Evolutionary conservation across 106 monocot species (phyloP).

Genomic region (Iris macrosiphon): DNA sequence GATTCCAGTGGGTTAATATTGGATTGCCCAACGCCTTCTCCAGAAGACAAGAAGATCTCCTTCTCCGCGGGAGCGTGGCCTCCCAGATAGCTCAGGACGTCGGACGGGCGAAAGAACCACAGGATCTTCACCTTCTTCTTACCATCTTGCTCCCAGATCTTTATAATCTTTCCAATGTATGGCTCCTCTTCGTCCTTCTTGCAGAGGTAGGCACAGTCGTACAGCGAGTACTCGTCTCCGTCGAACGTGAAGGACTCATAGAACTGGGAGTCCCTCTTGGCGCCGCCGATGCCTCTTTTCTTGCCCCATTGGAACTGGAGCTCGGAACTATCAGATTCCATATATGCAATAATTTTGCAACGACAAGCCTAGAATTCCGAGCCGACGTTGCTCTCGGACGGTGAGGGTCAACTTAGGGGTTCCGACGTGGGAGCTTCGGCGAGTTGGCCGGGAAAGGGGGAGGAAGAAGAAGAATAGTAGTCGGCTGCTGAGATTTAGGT

Average conservation of each 20-base stretch:
- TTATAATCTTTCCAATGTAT: slow-evolving; percentile 70
- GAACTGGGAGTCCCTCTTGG: slow-evolving; percentile 36
- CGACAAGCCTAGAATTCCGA: too few relatives aligned
- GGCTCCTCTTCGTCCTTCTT: slow-evolving; percentile 37
- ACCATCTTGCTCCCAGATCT: slow-evolving; percentile 63
- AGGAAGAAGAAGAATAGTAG: too few relatives aligned
- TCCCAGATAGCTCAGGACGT: slow-evolving; percentile 38
- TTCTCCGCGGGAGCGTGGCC: slow-evolving; percentile 33
- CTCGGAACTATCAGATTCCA: slow-evolving; percentile 12
- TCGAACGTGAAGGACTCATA: slow-evolving; percentile 65
- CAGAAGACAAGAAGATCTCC: slow-evolving; percentile 71
- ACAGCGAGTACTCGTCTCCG: slow-evolving; percentile 40
- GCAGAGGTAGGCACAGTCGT: slow-evolving; percentile 62
- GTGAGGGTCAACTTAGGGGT: too few relatives aligned
- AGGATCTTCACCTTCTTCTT: slow-evolving; percentile 45
- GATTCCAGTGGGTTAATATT: slow-evolving; percentile 78
- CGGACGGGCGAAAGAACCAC: slow-evolving; percentile 65
- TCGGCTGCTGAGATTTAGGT: too few relatives aligned
- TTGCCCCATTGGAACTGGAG: slow-evolving; percentile 54
- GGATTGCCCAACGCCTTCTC: slow-evolving; percentile 48
- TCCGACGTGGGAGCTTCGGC: too few relatives aligned
- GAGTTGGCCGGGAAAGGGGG: too few relatives aligned
- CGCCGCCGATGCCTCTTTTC: slow-evolving; percentile 32
- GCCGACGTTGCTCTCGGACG: too few relatives aligned
- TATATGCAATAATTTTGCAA: too few relatives aligned